Evolutionary conservation across 768 basidiomycete genomes (phyloP).

Genomic region (Tulasnella calospora): DNA sequence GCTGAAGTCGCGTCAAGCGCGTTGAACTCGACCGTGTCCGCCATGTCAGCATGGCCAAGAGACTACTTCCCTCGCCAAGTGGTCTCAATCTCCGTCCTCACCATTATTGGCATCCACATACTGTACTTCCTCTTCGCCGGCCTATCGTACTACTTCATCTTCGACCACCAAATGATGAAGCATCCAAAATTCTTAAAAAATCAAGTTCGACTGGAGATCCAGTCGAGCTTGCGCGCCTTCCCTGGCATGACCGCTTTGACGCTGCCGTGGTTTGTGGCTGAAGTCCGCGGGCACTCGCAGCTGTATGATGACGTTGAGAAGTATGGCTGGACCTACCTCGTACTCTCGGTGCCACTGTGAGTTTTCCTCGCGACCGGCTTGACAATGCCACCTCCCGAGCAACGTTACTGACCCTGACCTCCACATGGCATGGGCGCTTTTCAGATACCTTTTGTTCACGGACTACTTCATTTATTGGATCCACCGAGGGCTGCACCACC

Average conservation of each 20-base stretch:
- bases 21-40: background rate
- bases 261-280: constrained; percentile 89
- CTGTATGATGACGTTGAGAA: constrained; percentile 75
- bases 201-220: constrained; percentile 72
- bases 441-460: constrained; percentile 76
- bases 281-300: constrained; percentile 77
- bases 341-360: constrained; percentile 64
- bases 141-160: constrained; percentile 76
- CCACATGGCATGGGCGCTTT: constrained; percentile 29
- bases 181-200: constrained; percentile 92
- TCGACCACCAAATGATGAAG: constrained; percentile 92
- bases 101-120: constrained; percentile 71
- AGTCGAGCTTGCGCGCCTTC: constrained; percentile 65
- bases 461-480: constrained; percentile 96
- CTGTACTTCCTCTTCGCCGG: constrained; percentile 89
- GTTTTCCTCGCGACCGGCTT: constrained; percentile 33
- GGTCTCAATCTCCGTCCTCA: constrained; percentile 63
- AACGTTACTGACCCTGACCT: background rate
- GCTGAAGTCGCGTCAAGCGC: background rate
- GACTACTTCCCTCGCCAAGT: constrained; percentile 77
- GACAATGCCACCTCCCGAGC: background rate
- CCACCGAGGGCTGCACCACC: constrained; percentile 85
- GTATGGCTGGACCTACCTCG: constrained; percentile 70
- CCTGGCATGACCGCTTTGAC: constrained; percentile 79
- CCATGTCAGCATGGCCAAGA: constrained; percentile 63